Base-by-base conservation (phyloP, 371 early-diverging fungal species). In the Syncephalis fuscata region DNA sequence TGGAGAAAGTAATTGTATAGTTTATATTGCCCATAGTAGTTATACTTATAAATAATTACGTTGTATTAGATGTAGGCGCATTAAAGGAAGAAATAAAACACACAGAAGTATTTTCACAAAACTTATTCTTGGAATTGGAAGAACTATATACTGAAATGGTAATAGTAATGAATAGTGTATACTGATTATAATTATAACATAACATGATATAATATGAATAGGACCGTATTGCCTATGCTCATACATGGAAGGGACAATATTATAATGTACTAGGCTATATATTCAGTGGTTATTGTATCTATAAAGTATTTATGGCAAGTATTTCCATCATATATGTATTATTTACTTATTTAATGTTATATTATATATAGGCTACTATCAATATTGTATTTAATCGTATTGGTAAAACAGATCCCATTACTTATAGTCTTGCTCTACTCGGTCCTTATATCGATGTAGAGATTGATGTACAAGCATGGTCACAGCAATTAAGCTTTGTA, bases 401-500 rank as follows among this genome's bases (percentile, higher is more conserved):
- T 21, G 86, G 86, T 14, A 74, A 76, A 8, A 67, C 74, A 0
- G 95, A 95, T 51, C 93, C 94, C 0, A 82, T 92, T 47, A 92
- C 92, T 11, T 67, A 73, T 39, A 64, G 75, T 17, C 60, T 93
- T 44, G 74, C 82, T 20, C 55, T 86, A 14, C 65, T 82, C 2
- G 73, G 85, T 2, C 71, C 73, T 3, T 71, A 76, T 37, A 61
- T 74, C 36, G 75, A 76, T 48, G 59, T 71, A 9, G 68, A 74
- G 14, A 62, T 88, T 40, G 85, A 91, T 53, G 63, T 81, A 11
- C 68, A 68, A 16, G 76, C 82, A 45, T 89, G 87, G 85, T 80
- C 91, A 9, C 91, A 90, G 61, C 91, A 92, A 50, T 63, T 93
- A 11, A 87, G 88, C 45, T 93, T 93, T 58, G 71, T 82, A 55